Conservation (phyloP, 1,139 yeast genomes). For the Hyphopichia wangnamkhiaoensis region DNA sequence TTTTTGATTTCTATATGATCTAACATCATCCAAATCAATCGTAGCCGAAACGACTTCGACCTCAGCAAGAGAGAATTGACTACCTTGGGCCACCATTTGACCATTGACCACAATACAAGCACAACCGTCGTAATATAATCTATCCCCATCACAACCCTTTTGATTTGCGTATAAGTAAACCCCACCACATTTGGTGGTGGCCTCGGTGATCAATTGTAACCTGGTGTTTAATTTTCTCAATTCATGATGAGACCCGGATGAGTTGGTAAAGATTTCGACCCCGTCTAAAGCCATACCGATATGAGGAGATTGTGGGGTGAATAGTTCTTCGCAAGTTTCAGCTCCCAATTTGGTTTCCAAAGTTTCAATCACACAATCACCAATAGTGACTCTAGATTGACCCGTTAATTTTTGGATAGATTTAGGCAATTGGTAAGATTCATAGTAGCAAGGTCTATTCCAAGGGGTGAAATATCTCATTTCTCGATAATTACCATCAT, state of each 20-base stretch:
- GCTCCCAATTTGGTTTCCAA: conserved; percentile 88
- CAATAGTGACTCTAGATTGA: conserved; percentile 71
- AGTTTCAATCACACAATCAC: conserved; percentile 86
- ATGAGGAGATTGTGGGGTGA: conserved; percentile 96
- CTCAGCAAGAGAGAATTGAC: conserved; percentile 84
- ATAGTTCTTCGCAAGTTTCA: conserved; percentile 96
- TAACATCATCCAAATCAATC: conserved; percentile 86
- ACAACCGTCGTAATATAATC: conserved; percentile 95
- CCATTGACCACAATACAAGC: conserved; percentile 94
- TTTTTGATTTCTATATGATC: conserved; percentile 73
- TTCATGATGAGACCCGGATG: conserved; percentile 96
- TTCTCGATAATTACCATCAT: conserved; percentile 96
- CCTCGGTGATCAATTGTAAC: conserved; percentile 81
- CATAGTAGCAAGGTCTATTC: conserved; percentile 76
- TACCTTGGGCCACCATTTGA: conserved; percentile 85
- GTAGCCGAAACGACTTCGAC: conserved; percentile 95
- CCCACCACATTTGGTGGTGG: conserved; percentile 96
- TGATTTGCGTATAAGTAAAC: conserved; percentile 91
- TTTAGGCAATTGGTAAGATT: conserved; percentile 71
- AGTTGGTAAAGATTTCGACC: conserved; percentile 91
- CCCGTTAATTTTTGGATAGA: conserved; percentile 61
- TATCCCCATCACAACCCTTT: conserved; percentile 97
- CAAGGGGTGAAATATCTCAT: conserved; percentile 97
- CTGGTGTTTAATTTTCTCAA: conserved; percentile 85
- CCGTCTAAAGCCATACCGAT: conserved; percentile 91